Base-by-base conservation (phyloP, 192 early-diverging fungal species). In the Backusella parvicylindrica region DNA sequence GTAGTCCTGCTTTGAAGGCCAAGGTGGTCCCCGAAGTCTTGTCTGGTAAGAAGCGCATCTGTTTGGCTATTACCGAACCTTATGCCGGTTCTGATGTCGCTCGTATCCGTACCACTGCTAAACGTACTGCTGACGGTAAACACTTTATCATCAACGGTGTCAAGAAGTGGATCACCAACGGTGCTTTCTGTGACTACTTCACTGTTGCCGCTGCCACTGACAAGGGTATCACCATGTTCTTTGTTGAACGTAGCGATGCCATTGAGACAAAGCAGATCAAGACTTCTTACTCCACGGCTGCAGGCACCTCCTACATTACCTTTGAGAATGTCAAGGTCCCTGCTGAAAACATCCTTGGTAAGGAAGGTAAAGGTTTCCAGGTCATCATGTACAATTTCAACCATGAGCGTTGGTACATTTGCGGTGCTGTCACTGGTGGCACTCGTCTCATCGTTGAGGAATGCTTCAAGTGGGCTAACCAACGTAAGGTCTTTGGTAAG, bases 91-190 rank as follows among this genome's bases (percentile, higher is more conserved):
- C 88, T 28, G 94, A 95, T 80, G 94, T 95, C 21, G 94, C 94
- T 53, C 89, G 88, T 77, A 84, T 95, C 53, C 81, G 80, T 40
- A 88, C 90, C 40, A 86, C 85, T 65, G 94, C 93, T 50, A 91
- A 84, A 53, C 56, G 70, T 26, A 72, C 75, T 47, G 81, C 86
- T 26, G 91, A 93, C 76, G 94, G 93, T 13, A 88, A 92, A 82
- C 82, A 87, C 68, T 95, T 88, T 79, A 73, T 73, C 18, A 89
- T 93, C 68, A 95, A 95, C 64, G 94, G 94, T 32, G 92, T 92
- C 69, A 95, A 95, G 85, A 94, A 92, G 81, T 95, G 92, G 92
- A 87, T 91, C 75, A 92, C 91, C 43, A 94, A 92, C 83, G 92
- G 93, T 73, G 84, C 81, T n/a, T 94, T 92, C 81, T 33, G 26